Base-by-base conservation (phyloP, 352 stramenopile species). In the Pythium plurisporium region DNA sequence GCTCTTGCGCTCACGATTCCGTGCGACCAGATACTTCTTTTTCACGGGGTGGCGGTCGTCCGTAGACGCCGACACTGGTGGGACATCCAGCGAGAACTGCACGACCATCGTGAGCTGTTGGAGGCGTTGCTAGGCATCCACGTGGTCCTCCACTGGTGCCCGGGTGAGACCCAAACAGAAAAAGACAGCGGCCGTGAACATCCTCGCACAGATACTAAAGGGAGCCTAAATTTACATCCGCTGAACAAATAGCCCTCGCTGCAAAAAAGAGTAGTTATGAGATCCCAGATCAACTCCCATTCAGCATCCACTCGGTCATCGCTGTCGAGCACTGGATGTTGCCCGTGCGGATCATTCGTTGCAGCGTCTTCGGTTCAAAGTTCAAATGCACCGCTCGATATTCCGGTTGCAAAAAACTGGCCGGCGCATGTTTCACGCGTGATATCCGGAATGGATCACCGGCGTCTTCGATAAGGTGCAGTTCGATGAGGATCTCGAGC, bases 301-400 rank as follows among this genome's bases (percentile, higher is more conserved):
- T 90, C 27, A 87, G 60, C 45, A 80, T 80, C 84, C 84, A 94
- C 43, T 90, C 78, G 31, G 70, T 79, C 64, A 92, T 72, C 8
- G 82, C 55, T 0, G 84, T 91, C 5, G 82, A 90, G 59, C 82
- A 92, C 31, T 69, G 64, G 40, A 94, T 84, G 43, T 70, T 86
- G n/a, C 73, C 70, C 56, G 79, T 89, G 12, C 75, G 74, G 37
- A 94, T 80, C 71, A 90, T 87, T 19, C 78, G 79, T 54, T 87
- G 68, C 9, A 94, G 64, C 27, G 78, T 86, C 47, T 75, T 72
- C 2, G 84, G 74, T 14, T 82, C 77, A 30, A 94, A 82, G 63
- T 82, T 87, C 20, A 91, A 59, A 47, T 88, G 72, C 26, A 94
- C 76, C 11, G 77, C 78, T 3, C 78, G 82, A 64, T 86, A 94